Evolutionary conservation across 805 yeast species (phyloP), one percentile per base, ranked within the genome.

Genomic region (Lachancea cidri): DNA sequence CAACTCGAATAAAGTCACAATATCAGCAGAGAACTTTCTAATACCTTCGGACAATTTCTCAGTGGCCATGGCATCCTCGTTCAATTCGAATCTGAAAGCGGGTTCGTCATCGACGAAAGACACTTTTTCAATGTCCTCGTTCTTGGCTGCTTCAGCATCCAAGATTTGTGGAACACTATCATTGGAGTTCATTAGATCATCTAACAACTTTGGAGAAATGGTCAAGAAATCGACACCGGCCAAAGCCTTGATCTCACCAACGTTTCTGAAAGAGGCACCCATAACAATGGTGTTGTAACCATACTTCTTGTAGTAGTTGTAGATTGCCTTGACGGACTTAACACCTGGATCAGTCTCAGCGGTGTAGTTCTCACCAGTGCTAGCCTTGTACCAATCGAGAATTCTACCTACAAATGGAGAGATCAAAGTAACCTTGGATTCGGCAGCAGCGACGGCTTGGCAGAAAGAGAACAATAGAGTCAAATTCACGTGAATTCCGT

Each of bases 231-330:
- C 99, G 64, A 86, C 82, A 68, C 99, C 99, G 45, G 98, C 97
- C 58, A 93, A 76, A 57, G 94, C 96, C 70, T 82, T 83, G 71
- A 93, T 86, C 74, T 91, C 98, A 55, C 88, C 96, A 49, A 73
- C 69, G 77, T 89, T 93, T 81, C 99, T 91, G 88, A 93, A 91
- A 46, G 98, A 91, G 46, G 99, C 99, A 71, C 98, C 99, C 99
- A 93, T 93, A 64, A 93, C 98, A 65, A 93, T 89, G 67, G 99
- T 93, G 60, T 91, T 77, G 81, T 93, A 93, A 57, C 83, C 91
- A 70, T 69, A 86, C 74, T 91, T 91, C 83, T 93, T 93, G 85
- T 93, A 93, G 81, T 93, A 93, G 84, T 89, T 85, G 86, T 67
- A 93, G 69, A 93, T 93, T 48, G 64, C 66, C 70, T 81, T 83